Conservation (phyloP, 2,329 filamentous ascomycete genomes). For the Exophiala phaeomuriformis region DNA sequence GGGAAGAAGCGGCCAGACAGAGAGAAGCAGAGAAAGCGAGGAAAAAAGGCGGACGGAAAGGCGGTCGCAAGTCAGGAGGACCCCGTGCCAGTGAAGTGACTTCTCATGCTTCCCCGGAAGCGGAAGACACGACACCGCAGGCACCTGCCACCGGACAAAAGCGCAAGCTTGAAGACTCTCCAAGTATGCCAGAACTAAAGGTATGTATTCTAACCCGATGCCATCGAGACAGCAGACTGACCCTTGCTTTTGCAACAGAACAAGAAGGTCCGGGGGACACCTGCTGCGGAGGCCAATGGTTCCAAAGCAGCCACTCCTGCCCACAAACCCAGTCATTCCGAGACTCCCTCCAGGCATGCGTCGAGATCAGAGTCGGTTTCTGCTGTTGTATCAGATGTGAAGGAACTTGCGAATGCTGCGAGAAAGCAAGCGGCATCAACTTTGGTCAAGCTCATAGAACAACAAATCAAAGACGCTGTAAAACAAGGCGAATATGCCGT, state of each 20-base stretch:
- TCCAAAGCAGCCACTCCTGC: constrained; percentile 28
- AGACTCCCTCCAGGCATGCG: constrained; percentile 28
- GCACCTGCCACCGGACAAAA: constrained; percentile 33
- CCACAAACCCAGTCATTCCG: constrained; percentile 32
- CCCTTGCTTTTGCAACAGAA: constrained; percentile 7
- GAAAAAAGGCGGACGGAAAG: constrained; percentile 51
- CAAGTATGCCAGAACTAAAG: constrained; percentile 25
- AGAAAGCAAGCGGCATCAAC: constrained; percentile 64
- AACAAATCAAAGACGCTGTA: constrained; percentile 58
- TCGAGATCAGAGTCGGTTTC: constrained; percentile 31
- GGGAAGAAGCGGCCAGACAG: constrained; percentile 62
- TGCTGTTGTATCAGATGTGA: constrained; percentile 33
- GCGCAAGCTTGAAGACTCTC: constrained; percentile 39
- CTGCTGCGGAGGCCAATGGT: constrained; percentile 18
- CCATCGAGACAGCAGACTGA: constrained; percentile 26
- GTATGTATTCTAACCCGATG: constrained; percentile 8
- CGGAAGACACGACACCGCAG: constrained; percentile 20
- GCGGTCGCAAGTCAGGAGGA: constrained; percentile 50
- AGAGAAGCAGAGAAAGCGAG: constrained; percentile 54
- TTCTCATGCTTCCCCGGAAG: constrained; percentile 39
- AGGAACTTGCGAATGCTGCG: constrained; percentile 52
- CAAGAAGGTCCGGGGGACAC: constrained; percentile 27
- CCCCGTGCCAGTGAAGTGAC: constrained; percentile 60
- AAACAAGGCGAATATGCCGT: constrained; percentile 59
- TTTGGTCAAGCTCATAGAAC: constrained; percentile 61